These are phyloP conservation scores for Murraya koenigii DNA, from an alignment of 345 rosid genomes.

Conservation along the genomic window DNA sequence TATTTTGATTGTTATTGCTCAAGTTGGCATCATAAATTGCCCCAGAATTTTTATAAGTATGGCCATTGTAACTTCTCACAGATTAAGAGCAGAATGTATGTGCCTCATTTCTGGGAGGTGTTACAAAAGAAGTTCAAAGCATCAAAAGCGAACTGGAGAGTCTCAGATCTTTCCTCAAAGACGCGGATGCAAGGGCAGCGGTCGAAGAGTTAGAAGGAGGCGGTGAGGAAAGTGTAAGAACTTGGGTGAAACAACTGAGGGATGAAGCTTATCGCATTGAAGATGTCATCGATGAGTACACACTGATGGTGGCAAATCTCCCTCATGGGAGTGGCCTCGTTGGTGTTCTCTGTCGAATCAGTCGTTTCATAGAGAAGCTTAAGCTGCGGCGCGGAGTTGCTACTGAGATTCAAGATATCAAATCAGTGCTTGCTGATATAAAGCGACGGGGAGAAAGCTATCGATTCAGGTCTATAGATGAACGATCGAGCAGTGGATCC, in stretches of 20 bases:
- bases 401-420: constrained; percentile 17
- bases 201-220: background rate
- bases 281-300: constrained; percentile 23
- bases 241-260: constrained; percentile 19
- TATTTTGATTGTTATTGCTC: too few species aligned
- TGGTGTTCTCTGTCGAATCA: background rate
- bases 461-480: background rate
- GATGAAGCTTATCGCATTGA: constrained; percentile 12
- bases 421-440: background rate
- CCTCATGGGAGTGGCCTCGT: background rate
- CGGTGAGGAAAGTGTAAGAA: background rate
- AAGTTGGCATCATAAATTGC: too few species aligned
- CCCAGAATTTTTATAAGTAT: too few species aligned
- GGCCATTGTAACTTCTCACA: too few species aligned
- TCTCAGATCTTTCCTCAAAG: constrained; percentile 13
- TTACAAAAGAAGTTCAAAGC: background rate
- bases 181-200: constrained; percentile 13
- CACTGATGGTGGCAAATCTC: background rate
- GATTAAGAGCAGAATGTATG: too few species aligned
- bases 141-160: constrained; percentile 8
- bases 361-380: background rate
- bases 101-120: background rate
- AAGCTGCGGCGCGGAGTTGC: background rate
- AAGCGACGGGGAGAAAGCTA: constrained; percentile 4
- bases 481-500: background rate